Evolutionary conservation across 139 green algal species (phyloP).

Genomic region (Coccomyxa sp.): DNA sequence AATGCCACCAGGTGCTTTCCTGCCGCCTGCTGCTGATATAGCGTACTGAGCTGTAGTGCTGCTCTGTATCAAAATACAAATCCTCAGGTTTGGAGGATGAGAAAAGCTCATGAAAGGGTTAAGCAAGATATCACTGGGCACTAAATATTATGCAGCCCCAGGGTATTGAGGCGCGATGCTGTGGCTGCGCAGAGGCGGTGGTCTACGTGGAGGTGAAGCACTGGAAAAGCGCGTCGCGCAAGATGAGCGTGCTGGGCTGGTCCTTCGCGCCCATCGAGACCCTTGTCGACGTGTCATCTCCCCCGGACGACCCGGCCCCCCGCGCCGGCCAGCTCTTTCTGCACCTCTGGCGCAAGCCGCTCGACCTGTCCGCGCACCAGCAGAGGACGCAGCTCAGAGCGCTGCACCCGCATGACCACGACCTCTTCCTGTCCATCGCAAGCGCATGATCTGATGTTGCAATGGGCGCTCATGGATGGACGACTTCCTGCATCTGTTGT

Average conservation of each 20-base stretch:
- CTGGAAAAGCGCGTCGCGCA: slow-evolving; percentile 28
- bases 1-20: slow-evolving; percentile 21
- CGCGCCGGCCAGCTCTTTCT: background rate
- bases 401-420: background rate
- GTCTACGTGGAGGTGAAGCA: slow-evolving; percentile 43
- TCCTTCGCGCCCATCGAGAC: slow-evolving; percentile 24
- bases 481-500: no score
- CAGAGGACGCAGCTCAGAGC: background rate
- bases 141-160: no score
- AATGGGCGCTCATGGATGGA: no score
- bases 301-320: no score
- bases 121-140: background rate
- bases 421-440: background rate
- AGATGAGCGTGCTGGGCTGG: slow-evolving; percentile 35
- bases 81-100: background rate
- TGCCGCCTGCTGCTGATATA: background rate
- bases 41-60: background rate
- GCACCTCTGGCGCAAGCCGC: background rate
- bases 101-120: background rate
- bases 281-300: slow-evolving; percentile 14
- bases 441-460: no score
- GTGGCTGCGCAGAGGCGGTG: background rate
- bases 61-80: background rate
- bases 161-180: no score
- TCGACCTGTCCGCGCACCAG: background rate